Percentiles rank a stretch among this genome's conserved stretches.
Conservation (phyloP, 2,329 filamentous ascomycete genomes). For the Annulohypoxylon truncatum region DNA sequence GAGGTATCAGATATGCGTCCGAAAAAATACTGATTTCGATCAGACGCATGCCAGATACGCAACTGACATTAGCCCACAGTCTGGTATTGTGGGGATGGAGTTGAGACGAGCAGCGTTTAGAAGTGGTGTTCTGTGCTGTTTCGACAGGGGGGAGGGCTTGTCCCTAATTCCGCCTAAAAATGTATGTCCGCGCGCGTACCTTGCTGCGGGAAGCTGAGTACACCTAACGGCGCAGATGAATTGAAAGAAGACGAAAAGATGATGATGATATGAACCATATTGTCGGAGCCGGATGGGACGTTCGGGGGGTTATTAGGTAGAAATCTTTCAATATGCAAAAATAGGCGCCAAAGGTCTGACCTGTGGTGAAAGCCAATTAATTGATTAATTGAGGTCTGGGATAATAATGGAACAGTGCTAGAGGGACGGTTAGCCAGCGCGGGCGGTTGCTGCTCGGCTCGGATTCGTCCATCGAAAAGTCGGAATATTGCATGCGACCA, state of each 20-base stretch:
- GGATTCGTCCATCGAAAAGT: conserved; percentile 46
- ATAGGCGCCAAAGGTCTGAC: conserved; percentile 34
- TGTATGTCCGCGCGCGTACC: conserved; percentile 23
- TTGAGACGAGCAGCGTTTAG: conserved; percentile 61
- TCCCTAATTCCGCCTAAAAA: conserved; percentile 29
- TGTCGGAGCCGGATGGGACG: conserved; percentile 22
- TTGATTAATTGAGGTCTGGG: conserved; percentile 34
- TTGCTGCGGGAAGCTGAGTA: conserved; percentile 6
- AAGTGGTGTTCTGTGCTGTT: conserved; percentile 49
- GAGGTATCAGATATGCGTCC: conserved; percentile 54
- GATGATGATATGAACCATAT: conserved; percentile 35
- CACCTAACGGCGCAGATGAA: conserved; percentile 4
- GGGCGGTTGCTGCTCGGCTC: conserved; percentile 31
- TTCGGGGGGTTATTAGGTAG: conserved; percentile 32
- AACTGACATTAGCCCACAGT: conserved; percentile 27
- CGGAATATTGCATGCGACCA: conserved; percentile 42
- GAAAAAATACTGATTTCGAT: conserved; percentile 40
- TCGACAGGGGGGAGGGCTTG: conserved; percentile 52
- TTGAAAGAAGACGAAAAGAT: conserved; percentile 26
- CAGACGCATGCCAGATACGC: conserved; percentile 40
- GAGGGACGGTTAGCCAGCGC: conserved; percentile 34
- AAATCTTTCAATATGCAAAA: conserved; percentile 29
- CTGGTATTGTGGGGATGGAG: conserved; percentile 40
- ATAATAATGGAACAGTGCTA: conserved; percentile 44
- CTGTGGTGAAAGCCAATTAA: conserved; percentile 40